Percentiles rank a stretch among this genome's conserved stretches.
Conservation (phyloP, 2,329 filamentous ascomycete species). For the Coniochaeta sp. region DNA sequence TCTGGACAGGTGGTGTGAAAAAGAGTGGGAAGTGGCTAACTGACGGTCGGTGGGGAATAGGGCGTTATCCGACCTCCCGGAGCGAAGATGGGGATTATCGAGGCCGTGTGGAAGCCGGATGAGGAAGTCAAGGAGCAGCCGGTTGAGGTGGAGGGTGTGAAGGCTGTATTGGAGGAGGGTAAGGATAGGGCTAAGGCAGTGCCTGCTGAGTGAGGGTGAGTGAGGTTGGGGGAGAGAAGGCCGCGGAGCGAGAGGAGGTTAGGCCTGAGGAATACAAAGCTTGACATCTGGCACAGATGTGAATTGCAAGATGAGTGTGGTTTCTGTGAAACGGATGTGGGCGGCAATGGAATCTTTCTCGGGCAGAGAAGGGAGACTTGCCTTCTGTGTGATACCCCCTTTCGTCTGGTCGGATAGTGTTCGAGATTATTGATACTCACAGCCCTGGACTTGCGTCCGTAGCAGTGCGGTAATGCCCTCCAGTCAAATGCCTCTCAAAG, state of each 20-base stretch:
- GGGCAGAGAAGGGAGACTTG: too few relatives aligned
- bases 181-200: not conserved
- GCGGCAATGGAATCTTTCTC: too few relatives aligned
- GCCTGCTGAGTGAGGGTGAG: not conserved
- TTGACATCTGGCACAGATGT: too few relatives aligned
- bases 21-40: conserved; percentile 10
- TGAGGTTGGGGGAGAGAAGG: not conserved
- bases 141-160: not conserved
- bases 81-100: conserved; percentile 28
- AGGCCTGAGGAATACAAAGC: not conserved
- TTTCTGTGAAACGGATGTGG: too few relatives aligned
- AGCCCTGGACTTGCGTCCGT: too few relatives aligned
- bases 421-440: too few relatives aligned
- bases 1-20: not conserved
- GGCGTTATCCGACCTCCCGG: conserved; percentile 19
- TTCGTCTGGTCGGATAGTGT: too few relatives aligned
- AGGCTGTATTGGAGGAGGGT: not conserved
- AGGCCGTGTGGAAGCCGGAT: conserved; percentile 23
- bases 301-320: too few relatives aligned
- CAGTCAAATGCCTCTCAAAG: too few relatives aligned
- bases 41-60: conserved; percentile 11
- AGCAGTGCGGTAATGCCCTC: too few relatives aligned
- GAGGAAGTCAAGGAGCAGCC: conserved; percentile 5
- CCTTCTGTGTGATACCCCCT: too few relatives aligned
- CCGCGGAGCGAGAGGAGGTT: not conserved